These are phyloP conservation scores for Sporothrix pallida DNA, from an alignment of 2,329 filamentous ascomycete genomes.

Conservation along the genomic window DNA sequence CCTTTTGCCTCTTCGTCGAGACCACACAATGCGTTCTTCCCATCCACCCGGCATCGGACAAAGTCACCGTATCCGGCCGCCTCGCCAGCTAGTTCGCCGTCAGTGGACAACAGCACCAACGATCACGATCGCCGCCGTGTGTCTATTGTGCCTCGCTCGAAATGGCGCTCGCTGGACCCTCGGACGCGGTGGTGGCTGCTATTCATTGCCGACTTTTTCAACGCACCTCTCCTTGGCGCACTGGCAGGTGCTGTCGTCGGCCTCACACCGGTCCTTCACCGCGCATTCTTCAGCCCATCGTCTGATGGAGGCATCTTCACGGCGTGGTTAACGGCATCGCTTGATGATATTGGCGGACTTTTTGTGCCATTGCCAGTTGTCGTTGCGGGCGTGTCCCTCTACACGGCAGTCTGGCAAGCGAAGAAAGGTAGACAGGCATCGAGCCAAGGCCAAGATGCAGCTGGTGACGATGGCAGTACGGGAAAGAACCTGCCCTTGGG, in stretches of 20 bases:
- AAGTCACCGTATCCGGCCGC: neutral
- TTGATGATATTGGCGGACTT: conserved; percentile 66
- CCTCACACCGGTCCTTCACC: conserved; percentile 63
- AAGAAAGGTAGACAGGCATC: conserved; percentile 40
- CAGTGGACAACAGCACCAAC: neutral
- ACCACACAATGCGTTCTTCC: conserved; percentile 43
- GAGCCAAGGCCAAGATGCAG: conserved; percentile 31
- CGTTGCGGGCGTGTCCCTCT: conserved; percentile 70
- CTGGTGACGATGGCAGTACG: conserved; percentile 39
- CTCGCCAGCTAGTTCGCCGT: neutral
- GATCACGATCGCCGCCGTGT: conserved; percentile 39
- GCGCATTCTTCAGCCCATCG: conserved; percentile 64
- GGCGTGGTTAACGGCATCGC: conserved; percentile 67
- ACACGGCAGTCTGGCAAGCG: conserved; percentile 56
- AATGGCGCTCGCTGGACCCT: conserved; percentile 43
- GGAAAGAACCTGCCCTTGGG: conserved; percentile 53
- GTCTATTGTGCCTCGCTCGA: conserved; percentile 39
- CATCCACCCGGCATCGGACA: conserved; percentile 38
- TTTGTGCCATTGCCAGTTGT: conserved; percentile 71
- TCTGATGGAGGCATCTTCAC: conserved; percentile 67
- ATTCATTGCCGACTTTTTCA: conserved; percentile 58
- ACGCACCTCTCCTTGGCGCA: conserved; percentile 67
- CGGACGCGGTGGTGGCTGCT: conserved; percentile 45
- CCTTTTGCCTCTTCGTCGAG: conserved; percentile 37
- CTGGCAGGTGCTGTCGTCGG: conserved; percentile 64